Conservation (phyloP, 768 basidiomycete genomes). For the Trametes sanguinea region DNA sequence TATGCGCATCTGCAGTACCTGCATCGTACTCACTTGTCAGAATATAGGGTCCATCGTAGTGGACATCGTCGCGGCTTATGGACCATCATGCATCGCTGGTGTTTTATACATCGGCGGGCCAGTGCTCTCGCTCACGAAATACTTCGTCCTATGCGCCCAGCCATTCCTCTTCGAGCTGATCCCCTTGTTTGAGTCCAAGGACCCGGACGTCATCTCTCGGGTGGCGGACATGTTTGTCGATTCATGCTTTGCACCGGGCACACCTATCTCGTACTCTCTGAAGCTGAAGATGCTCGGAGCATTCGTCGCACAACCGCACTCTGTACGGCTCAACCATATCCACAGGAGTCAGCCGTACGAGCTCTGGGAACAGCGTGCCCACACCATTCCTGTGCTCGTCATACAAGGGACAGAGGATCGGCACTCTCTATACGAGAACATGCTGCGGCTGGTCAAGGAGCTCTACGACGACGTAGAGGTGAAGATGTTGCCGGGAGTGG, state of each 20-base stretch:
- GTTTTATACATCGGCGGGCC: conserved; percentile 26
- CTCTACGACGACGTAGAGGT: conserved; percentile 18
- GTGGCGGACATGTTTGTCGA: conserved; percentile 21
- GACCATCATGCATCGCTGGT: conserved; percentile 21
- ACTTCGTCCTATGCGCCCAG: not conserved
- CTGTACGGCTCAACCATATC: conserved; percentile 9
- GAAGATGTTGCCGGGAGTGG: conserved; percentile 18
- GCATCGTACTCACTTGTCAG: not conserved
- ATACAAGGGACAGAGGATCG: conserved; percentile 26
- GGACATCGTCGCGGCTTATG: conserved; percentile 21
- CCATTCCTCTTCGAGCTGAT: conserved; percentile 1
- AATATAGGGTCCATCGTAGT: conserved; percentile 4
- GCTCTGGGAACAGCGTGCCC: conserved; percentile 19
- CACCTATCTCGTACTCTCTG: conserved; percentile 10
- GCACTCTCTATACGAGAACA: conserved; percentile 9
- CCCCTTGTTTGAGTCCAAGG: not conserved
- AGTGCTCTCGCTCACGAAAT: conserved; percentile 18
- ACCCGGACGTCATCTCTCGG: conserved; percentile 13
- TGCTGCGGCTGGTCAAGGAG: conserved; percentile 10
- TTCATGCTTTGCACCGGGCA: conserved; percentile 18
- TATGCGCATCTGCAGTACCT: too few relatives aligned
- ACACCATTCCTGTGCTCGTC: conserved; percentile 21
- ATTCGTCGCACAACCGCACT: conserved; percentile 17
- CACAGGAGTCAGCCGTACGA: conserved; percentile 21
- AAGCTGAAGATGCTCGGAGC: conserved; percentile 23